Percentiles rank a stretch among this genome's conserved stretches.
phyloP scores from a whole-genome alignment of 73 alveolate species.

The Halteria grandinella region DNA sequence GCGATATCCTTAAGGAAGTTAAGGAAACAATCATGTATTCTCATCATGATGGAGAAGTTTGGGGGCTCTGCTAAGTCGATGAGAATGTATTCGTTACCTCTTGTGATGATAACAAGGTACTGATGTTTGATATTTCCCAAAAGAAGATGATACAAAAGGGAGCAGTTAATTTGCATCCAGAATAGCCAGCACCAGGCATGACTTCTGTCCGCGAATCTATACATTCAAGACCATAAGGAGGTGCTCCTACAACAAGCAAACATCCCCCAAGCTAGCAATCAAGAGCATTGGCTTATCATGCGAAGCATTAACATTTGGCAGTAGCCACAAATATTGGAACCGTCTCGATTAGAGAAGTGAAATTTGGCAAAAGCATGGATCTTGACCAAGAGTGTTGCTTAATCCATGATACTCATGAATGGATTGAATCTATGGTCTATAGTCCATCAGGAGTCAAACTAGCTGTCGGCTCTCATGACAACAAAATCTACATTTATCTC shows the following conservation, averaged over 20 bases:
- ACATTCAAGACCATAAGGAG: slow-evolving; percentile 22
- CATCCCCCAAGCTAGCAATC: slow-evolving; percentile 74
- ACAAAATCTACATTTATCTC: slow-evolving; percentile 33
- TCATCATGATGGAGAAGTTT: slow-evolving; percentile 52
- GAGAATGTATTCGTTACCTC: slow-evolving; percentile 11
- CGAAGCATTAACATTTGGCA: slow-evolving; percentile 77
- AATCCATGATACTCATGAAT: slow-evolving; percentile 45
- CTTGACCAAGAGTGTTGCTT: too few relatives aligned
- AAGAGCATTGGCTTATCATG: slow-evolving; percentile 77
- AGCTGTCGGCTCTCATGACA: slow-evolving; percentile 70
- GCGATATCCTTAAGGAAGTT: slow-evolving; percentile 51
- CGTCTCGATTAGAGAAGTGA: slow-evolving; percentile 61
- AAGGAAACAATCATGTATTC: slow-evolving; percentile 32
- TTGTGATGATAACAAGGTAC: slow-evolving; percentile 45
- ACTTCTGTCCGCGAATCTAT: neutral
- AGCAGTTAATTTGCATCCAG: too few relatives aligned
- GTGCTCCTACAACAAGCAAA: slow-evolving; percentile 70
- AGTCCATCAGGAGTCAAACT: slow-evolving; percentile 41
- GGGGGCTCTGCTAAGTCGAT: slow-evolving; percentile 51
- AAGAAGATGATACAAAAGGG: too few relatives aligned
- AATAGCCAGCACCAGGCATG: too few relatives aligned
- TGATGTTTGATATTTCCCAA: too few relatives aligned
- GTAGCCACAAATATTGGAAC: slow-evolving; percentile 85
- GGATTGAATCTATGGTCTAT: slow-evolving; percentile 62
- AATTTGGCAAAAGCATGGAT: too few relatives aligned